A percentile compares a stretch with the other conserved stretches of the same genome.
Evolutionary conservation across 176 grass and related monocot species (phyloP).

Genomic region (Oropetium thomaeum): DNA sequence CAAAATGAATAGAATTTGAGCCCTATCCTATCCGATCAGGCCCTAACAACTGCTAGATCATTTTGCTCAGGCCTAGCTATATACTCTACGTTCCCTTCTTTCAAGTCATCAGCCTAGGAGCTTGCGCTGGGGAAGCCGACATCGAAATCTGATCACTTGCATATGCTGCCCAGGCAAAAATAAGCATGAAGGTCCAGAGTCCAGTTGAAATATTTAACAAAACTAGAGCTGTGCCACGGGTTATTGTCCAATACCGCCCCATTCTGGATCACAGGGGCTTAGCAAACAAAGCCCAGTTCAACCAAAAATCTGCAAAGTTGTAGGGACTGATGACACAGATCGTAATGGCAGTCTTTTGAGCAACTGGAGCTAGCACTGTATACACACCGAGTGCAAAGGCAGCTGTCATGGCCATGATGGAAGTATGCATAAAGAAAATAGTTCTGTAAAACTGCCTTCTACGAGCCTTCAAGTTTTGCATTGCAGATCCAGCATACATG

Average conservation of each 20-base stretch:
- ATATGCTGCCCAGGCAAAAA: not conserved
- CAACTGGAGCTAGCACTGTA: not conserved
- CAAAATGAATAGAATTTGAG: no score
- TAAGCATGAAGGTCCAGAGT: not conserved
- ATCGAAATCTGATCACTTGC: not conserved
- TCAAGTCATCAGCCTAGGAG: no score
- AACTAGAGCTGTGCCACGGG: no score
- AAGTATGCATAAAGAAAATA: rapidly evolving
- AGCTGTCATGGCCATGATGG: not conserved
- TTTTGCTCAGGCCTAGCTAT: no score
- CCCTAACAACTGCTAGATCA: no score
- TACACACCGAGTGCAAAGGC: not conserved
- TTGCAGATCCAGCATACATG: not conserved
- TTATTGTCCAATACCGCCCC: no score
- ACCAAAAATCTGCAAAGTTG: not conserved
- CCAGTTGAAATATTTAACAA: no score
- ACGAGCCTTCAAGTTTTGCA: not conserved
- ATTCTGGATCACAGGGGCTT: no score
- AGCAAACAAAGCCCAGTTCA: not conserved
- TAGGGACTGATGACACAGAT: not conserved
- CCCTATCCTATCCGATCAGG: no score
- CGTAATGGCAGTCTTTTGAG: not conserved
- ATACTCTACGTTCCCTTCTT: no score
- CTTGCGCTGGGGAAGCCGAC: no score
- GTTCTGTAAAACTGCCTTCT: not conserved